Conservation (phyloP, 169 alveolate genomes). For the Eimeria acervulina region DNA sequence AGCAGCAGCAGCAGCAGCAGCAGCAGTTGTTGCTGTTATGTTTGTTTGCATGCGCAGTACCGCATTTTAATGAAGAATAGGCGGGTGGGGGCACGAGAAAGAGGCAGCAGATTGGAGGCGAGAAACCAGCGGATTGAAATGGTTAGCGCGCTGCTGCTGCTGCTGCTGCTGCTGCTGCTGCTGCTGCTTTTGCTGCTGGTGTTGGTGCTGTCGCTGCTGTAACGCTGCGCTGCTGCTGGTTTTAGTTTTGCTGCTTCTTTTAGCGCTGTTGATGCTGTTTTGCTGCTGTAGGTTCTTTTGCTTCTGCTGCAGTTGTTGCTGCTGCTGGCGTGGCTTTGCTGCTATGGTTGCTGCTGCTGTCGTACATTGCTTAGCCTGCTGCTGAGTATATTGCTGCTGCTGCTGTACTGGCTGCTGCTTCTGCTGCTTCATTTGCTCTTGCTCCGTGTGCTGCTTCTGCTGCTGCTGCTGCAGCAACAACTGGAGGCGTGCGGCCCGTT, state of each 20-base stretch:
- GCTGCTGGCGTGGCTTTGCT: not conserved
- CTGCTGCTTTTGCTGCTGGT: not conserved
- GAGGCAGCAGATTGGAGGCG: too few species aligned
- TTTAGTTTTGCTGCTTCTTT: not conserved
- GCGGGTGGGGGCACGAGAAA: not conserved
- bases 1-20: not conserved
- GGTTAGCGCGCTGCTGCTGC: not conserved
- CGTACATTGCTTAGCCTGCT: not conserved
- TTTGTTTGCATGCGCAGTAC: too few species aligned
- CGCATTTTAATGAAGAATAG: not conserved
- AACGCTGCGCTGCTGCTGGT: not conserved
- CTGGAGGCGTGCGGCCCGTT: not conserved
- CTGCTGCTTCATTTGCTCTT: not conserved
- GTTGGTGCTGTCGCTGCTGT: not conserved
- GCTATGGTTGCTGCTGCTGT: not conserved
- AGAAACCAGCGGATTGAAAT: not conserved
- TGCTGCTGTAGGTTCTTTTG: not conserved
- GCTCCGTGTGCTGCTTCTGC: not conserved
- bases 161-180: not conserved
- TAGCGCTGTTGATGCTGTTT: not conserved
- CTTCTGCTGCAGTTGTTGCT: not conserved
- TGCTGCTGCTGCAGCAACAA: conserved; percentile 34
- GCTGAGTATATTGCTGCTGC: not conserved
- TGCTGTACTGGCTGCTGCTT: not conserved
- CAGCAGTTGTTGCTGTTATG: not conserved